Conservation (phyloP, 2,329 filamentous ascomycete species). For the Nakataea oryzae region DNA sequence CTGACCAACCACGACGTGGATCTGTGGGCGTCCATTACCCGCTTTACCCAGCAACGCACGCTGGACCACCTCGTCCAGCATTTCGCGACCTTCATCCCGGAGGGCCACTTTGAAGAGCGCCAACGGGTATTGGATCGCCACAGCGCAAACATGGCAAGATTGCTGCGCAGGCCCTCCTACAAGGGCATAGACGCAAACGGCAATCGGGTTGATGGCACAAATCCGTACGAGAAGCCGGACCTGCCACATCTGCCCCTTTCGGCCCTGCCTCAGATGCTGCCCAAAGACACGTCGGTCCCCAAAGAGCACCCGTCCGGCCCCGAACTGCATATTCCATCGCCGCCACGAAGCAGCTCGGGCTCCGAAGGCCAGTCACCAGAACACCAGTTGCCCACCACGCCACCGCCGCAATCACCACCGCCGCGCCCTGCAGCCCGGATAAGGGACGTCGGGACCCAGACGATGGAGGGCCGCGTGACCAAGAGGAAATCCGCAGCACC, state of each 20-base stretch:
- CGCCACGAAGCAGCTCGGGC: background rate
- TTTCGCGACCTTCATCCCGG: background rate
- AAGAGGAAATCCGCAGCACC: background rate
- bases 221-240: background rate
- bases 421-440: background rate
- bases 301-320: background rate
- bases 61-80: background rate
- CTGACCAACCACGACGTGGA: background rate
- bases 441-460: background rate
- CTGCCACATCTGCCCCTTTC: background rate
- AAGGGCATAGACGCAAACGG: background rate
- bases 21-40: background rate
- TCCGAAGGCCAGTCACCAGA: background rate
- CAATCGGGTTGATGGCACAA: background rate
- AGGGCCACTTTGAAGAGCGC: background rate
- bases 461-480: background rate
- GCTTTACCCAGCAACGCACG: background rate
- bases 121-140: background rate
- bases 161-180: background rate
- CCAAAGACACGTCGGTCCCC: background rate
- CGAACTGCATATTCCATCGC: background rate
- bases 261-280: background rate
- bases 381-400: background rate
- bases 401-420: background rate
- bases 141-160: background rate